Evolutionary conservation across 352 stramenopile species (phyloP).

Genomic region (Phytophthora pisi): DNA sequence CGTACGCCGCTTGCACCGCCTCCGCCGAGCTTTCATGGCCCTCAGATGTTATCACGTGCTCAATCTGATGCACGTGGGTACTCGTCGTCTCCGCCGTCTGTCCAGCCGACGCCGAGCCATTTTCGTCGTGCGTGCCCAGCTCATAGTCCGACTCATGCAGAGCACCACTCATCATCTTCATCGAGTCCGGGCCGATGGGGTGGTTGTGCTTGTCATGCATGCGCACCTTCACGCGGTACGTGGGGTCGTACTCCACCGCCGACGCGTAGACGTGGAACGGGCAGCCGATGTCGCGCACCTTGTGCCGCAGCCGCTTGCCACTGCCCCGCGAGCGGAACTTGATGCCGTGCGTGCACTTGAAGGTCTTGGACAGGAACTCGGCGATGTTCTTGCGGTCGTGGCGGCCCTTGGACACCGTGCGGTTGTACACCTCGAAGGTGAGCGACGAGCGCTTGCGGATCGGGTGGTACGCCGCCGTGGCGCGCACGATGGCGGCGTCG

Average conservation of each 20-base stretch:
- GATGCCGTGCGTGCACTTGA: conserved; percentile 86
- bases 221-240: conserved; percentile 79
- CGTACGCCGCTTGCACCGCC: conserved; percentile 32
- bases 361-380: conserved; percentile 83
- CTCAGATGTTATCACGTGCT: conserved; percentile 28
- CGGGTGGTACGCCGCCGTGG: conserved; percentile 70
- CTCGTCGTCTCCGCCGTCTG: not conserved
- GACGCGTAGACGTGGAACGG: conserved; percentile 84
- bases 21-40: conserved; percentile 15
- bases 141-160: conserved; percentile 74
- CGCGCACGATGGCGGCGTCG: conserved; percentile 61
- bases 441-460: conserved; percentile 85
- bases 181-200: conserved; percentile 66
- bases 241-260: conserved; percentile 60
- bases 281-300: conserved; percentile 73
- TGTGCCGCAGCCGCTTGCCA: conserved; percentile 71
- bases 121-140: conserved; percentile 30
- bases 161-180: conserved; percentile 52
- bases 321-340: conserved; percentile 79
- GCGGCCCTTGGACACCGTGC: conserved; percentile 83
- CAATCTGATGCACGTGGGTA: conserved; percentile 28
- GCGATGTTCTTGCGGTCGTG: conserved; percentile 78
- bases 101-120: conserved; percentile 3
- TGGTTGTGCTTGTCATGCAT: conserved; percentile 82
- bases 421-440: conserved; percentile 88